phyloP scores from a whole-genome alignment of 2,329 filamentous ascomycete species.

The Colletotrichum truncatum region DNA sequence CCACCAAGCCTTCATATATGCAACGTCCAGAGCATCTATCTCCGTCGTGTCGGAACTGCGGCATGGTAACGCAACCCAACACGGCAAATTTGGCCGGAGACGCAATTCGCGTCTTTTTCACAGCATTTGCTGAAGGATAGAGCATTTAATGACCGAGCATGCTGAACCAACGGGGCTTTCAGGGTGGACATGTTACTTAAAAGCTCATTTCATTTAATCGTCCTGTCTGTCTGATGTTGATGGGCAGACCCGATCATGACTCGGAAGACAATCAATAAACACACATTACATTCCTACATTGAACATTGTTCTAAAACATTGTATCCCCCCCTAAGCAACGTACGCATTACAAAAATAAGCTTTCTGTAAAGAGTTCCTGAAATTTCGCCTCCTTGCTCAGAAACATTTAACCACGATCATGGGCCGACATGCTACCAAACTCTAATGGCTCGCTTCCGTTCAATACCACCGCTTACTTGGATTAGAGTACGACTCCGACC shows the following conservation, averaged over 20 bases:
- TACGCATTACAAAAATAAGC: constrained; percentile 12
- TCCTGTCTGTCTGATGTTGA: neutral
- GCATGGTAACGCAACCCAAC: too few relatives aligned
- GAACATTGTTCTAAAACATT: too few relatives aligned
- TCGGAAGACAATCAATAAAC: neutral
- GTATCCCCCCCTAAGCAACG: too few relatives aligned
- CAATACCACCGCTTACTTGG: neutral
- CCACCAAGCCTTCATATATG: too few relatives aligned
- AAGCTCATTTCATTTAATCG: too few relatives aligned
- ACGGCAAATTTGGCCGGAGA: too few relatives aligned
- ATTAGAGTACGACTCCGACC: neutral
- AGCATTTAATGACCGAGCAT: too few relatives aligned
- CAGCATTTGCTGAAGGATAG: too few relatives aligned
- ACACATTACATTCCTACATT: neutral
- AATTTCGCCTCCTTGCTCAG: neutral
- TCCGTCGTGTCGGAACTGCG: too few relatives aligned
- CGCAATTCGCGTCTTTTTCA: too few relatives aligned
- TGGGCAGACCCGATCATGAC: neutral
- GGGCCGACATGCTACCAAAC: neutral
- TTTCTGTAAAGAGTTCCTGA: neutral
- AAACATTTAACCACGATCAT: neutral
- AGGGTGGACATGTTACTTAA: neutral
- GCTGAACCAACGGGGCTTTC: neutral
- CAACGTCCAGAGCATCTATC: too few relatives aligned
- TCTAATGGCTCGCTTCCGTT: neutral